These are phyloP conservation scores for Mycena venus DNA, from an alignment of 768 basidiomycete genomes.

Conservation along the genomic window DNA sequence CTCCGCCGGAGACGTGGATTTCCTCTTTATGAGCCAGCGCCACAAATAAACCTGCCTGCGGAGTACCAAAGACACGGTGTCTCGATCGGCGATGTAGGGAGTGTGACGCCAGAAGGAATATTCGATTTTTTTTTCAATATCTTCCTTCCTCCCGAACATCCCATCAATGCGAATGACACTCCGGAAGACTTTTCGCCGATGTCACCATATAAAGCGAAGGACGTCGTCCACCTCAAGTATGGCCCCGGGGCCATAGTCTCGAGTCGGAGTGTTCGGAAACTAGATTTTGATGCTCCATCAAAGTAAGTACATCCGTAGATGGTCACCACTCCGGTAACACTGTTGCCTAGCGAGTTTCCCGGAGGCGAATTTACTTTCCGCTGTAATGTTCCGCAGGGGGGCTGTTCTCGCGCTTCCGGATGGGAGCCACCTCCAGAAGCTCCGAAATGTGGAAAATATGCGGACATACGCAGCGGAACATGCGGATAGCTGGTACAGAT, in stretches of 20 bases:
- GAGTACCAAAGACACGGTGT: too few relatives aligned
- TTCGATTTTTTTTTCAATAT: too few relatives aligned
- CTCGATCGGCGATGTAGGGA: too few relatives aligned
- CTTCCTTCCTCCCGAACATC: too few relatives aligned
- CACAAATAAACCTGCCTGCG: too few relatives aligned
- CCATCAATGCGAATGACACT: neutral
- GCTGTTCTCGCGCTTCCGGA: neutral
- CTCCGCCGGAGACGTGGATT: neutral
- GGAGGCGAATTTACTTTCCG: too few relatives aligned
- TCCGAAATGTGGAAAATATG: neutral
- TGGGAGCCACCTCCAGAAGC: neutral
- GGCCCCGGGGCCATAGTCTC: neutral
- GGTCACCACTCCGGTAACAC: neutral
- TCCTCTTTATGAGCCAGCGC: too few relatives aligned
- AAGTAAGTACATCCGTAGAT: neutral
- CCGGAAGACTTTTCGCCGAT: neutral
- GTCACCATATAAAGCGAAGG: neutral
- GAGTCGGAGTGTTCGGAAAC: neutral
- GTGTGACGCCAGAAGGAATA: too few relatives aligned
- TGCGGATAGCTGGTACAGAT: too few relatives aligned
- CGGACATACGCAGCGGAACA: too few relatives aligned
- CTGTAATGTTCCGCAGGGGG: neutral
- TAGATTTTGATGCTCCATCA: neutral
- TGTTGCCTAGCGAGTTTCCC: neutral
- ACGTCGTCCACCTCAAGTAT: neutral